A percentile compares a stretch with the other conserved stretches of the same genome.
Conservation (phyloP, 1,284 basidiomycete species). For the Sanghuangporus baumii region DNA sequence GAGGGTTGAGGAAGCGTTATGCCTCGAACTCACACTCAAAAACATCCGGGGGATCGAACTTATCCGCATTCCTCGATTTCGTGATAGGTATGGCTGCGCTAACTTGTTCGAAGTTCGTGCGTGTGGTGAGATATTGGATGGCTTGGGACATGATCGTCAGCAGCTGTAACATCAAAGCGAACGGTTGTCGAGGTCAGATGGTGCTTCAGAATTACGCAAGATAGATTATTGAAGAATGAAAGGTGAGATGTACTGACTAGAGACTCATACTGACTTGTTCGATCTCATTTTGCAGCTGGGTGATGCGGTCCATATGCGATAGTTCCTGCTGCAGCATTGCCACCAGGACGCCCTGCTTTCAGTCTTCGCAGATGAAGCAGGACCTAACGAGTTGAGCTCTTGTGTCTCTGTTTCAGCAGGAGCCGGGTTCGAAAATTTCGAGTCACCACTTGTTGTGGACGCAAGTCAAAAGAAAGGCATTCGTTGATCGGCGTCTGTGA, state of each 20-base stretch:
- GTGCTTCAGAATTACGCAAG: too few species aligned
- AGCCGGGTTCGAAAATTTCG: too few species aligned
- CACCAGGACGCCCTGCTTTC: not conserved
- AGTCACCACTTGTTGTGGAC: too few species aligned
- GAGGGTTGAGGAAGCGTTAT: not conserved
- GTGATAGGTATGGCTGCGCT: slow-evolving; percentile 69
- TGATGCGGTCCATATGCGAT: slow-evolving; percentile 84
- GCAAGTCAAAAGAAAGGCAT: too few species aligned
- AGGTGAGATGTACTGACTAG: not conserved
- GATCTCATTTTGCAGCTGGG: slow-evolving; percentile 83
- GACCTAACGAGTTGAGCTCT: not conserved
- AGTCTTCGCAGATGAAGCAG: too few species aligned
- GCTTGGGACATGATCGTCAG: slow-evolving; percentile 78
- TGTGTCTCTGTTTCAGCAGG: not conserved
- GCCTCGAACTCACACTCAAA: slow-evolving; percentile 47
- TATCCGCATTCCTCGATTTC: slow-evolving; percentile 63
- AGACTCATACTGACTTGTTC: slow-evolving; percentile 52
- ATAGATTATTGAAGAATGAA: too few species aligned
- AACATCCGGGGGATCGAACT: slow-evolving; percentile 61
- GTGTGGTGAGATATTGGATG: slow-evolving; percentile 68
- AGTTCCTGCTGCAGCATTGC: slow-evolving; percentile 73
- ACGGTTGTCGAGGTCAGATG: not conserved
- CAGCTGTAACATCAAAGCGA: slow-evolving; percentile 41
- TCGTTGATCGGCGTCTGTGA: too few species aligned
- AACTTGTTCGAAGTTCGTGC: slow-evolving; percentile 68